These are phyloP conservation scores for Eremothecium gossypii DNA, from an alignment of 1,139 yeast genomes.

Conservation along the genomic window DNA sequence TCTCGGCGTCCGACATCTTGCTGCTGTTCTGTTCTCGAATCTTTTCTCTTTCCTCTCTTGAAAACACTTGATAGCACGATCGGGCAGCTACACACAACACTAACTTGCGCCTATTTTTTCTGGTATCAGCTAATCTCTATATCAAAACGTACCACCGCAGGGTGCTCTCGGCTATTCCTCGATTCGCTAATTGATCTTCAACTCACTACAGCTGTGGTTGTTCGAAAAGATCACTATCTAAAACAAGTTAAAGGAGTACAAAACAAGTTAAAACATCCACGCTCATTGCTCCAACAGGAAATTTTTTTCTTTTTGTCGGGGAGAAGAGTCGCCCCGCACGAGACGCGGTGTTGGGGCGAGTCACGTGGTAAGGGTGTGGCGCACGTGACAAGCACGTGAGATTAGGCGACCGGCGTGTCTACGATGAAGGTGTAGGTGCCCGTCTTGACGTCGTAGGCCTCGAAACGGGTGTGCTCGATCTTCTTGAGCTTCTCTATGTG, in stretches of 20 bases:
- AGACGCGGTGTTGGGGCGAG: not conserved
- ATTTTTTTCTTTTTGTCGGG: constrained; percentile 1
- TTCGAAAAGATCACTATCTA: constrained; percentile 1
- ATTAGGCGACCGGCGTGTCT: constrained; percentile 21
- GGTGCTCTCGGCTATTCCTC: not conserved
- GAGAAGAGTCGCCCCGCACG: not conserved
- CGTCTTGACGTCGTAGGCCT: constrained; percentile 63
- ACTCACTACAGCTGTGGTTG: not conserved
- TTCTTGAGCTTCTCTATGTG: constrained; percentile 62
- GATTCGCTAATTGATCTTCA: constrained; percentile 2
- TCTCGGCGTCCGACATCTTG: constrained; percentile 8
- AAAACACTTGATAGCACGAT: not conserved
- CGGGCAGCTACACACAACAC: not conserved
- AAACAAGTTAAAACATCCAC: constrained; percentile 3
- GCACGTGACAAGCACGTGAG: constrained; percentile 84
- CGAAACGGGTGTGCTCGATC: constrained; percentile 53
- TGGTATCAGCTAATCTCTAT: constrained; percentile 5
- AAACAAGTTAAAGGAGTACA: constrained; percentile 5
- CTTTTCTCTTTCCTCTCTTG: constrained; percentile 1
- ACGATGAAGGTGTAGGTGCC: constrained; percentile 78
- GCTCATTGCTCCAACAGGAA: constrained; percentile 4
- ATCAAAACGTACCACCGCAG: constrained; percentile 3
- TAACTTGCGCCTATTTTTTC: not conserved
- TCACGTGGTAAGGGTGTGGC: constrained; percentile 35
- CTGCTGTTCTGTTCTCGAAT: not conserved